Evolutionary conservation across 2,329 filamentous ascomycete genomes (phyloP).

Genomic region (Rhytidhysteron rufulum): DNA sequence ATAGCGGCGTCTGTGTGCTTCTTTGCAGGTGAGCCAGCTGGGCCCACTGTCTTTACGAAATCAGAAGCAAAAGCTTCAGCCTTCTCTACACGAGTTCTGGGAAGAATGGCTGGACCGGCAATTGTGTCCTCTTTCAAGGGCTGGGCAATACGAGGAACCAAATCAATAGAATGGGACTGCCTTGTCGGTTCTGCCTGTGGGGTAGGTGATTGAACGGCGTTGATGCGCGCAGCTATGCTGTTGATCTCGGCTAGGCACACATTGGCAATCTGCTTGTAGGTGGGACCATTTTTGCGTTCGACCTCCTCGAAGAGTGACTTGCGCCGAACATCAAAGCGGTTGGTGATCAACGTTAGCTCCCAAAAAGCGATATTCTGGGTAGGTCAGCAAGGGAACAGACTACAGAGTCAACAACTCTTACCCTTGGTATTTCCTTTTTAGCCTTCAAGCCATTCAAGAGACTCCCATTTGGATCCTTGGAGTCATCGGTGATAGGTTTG

Average conservation of each 20-base stretch:
- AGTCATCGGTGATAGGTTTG: constrained; percentile 77
- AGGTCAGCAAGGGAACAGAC: background rate
- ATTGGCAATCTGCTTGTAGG: constrained; percentile 74
- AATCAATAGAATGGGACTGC: constrained; percentile 32
- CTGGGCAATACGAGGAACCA: constrained; percentile 49
- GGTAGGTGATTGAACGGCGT: constrained; percentile 39
- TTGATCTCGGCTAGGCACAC: constrained; percentile 68
- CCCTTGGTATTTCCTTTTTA: constrained; percentile 73
- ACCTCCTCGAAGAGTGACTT: constrained; percentile 84
- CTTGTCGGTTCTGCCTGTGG: constrained; percentile 19
- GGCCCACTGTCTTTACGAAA: constrained; percentile 40
- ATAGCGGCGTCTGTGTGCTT: constrained; percentile 13
- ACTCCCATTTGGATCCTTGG: constrained; percentile 88
- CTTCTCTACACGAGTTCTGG: constrained; percentile 28
- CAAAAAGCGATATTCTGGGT: constrained; percentile 76
- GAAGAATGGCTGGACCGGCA: constrained; percentile 39
- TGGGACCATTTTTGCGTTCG: constrained; percentile 72
- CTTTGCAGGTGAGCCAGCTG: constrained; percentile 13
- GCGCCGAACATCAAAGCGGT: constrained; percentile 69
- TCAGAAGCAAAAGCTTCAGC: constrained; percentile 33
- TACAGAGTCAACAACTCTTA: constrained; percentile 38
- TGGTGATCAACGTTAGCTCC: constrained; percentile 79
- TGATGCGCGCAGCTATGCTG: constrained; percentile 64
- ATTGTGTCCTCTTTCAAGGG: constrained; percentile 48
- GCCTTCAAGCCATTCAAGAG: constrained; percentile 78